Evolutionary conservation across 2,329 filamentous ascomycete genomes (phyloP), one percentile per base, ranked within the genome.

Genomic region (Alternaria triticina): DNA sequence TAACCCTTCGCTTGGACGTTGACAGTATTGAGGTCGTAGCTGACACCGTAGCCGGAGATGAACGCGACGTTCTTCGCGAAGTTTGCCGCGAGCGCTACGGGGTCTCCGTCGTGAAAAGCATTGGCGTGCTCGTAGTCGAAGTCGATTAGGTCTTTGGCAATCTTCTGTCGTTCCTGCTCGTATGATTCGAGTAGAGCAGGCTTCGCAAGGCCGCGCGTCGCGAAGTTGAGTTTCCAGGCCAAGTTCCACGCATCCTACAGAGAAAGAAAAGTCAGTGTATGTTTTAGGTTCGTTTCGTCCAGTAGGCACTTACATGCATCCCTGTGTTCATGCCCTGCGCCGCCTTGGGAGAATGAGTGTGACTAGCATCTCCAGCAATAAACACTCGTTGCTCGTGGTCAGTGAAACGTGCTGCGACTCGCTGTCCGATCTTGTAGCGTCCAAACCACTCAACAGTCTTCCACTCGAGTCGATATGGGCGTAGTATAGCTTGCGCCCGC

Each of bases 1-100:
- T 82, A 82, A 2, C 75, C 73, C 79, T 72, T 88, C 82, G 84
- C 86, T 25, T 81, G 81, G 4, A 88, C 75, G 70, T 91, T 93
- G 72, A 91, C 86, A 6, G 86, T 81, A 64, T 91, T 90, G 52
- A 85, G 81, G 7, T 84, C 85, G 76, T 93, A 93, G 74, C 88
- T 87, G 4, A 89, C 90, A 1, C 90, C 90, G 30, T 91, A 86
- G 13, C 90, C 90, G 0, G 89, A 91, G 68, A 92, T 93, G 80
- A 93, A 93, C 9, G 88, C 87, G 36, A 91, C 86, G 60, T 92
- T 92, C 49, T 87, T 88, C 49, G 86, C 83, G 75, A 93, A 92
- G 77, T 92, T 92, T 66, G 87, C 84, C 0, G 89, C 88, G 2
- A 93, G 82, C 0, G 87, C 88, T 51, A 84, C 83, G 13, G 87